Percentiles rank a stretch among this genome's conserved stretches.
Evolutionary conservation across 495 filamentous ascomycete species (phyloP).

Genomic region (Baudoinia panamericana): DNA sequence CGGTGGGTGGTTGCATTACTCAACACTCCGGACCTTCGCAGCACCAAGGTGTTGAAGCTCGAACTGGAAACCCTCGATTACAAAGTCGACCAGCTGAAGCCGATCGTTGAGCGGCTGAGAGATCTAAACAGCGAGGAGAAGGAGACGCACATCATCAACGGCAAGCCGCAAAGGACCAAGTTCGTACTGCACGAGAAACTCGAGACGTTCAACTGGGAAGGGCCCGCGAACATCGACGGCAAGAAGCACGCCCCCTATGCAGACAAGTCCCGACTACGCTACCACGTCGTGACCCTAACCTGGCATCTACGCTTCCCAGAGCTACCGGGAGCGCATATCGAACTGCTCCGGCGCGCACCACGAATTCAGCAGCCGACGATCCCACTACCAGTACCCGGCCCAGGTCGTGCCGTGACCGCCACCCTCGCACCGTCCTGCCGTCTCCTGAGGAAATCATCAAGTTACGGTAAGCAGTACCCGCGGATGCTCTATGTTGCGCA

Average conservation of each 20-base stretch:
- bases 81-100: constrained; percentile 15
- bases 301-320: constrained; percentile 13
- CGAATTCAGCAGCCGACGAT: no score
- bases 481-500: no score
- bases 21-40: constrained; percentile 12
- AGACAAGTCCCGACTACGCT: constrained; percentile 1
- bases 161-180: constrained; percentile 2
- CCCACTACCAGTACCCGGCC: no score
- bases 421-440: no score
- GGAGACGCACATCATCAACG: constrained; percentile 16
- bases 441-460: no score
- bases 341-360: constrained; percentile 7
- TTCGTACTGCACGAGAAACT: constrained; percentile 5
- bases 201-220: constrained; percentile 8
- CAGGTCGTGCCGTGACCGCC: no score
- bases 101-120: constrained; percentile 18
- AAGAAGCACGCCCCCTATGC: neutral
- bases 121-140: constrained; percentile 25
- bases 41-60: constrained; percentile 4
- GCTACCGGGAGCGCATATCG: constrained; percentile 5
- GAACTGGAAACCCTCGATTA: constrained; percentile 22
- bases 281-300: constrained; percentile 16
- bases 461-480: no score
- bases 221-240: constrained; percentile 10
- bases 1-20: constrained; percentile 13